phyloP scores from a whole-genome alignment of 352 stramenopile species.

The Pythium oligandrum region DNA sequence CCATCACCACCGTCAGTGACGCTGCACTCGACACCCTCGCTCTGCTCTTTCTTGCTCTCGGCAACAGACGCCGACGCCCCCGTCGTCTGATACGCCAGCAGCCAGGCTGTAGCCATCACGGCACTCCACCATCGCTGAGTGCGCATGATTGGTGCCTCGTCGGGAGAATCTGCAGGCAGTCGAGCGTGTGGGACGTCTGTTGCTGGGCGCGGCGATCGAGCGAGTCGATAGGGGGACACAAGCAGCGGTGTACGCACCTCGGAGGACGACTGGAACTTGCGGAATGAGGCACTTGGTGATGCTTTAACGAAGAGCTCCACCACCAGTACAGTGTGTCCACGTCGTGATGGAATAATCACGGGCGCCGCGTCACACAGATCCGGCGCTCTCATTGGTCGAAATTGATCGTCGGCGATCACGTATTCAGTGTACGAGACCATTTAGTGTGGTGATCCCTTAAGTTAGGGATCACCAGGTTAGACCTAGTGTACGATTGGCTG shows the following conservation, averaged over 20 bases:
- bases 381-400: conserved; percentile 1
- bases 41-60: not conserved
- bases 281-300: not conserved
- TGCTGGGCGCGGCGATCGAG: not conserved
- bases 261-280: not conserved
- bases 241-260: not conserved
- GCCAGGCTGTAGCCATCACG: not conserved
- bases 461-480: no score
- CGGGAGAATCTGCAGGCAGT: no score
- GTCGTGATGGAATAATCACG: conserved; percentile 1
- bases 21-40: no score
- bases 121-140: not conserved
- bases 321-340: no score
- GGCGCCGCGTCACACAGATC: not conserved
- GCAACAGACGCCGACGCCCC: not conserved
- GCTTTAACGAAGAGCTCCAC: no score
- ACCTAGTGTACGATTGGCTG: no score
- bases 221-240: not conserved
- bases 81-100: not conserved
- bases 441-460: no score
- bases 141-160: no score
- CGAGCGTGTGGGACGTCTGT: not conserved
- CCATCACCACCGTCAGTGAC: conserved; percentile 1
- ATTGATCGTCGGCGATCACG: not conserved
- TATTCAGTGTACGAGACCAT: no score